Evolutionary conservation across 2,329 filamentous ascomycete genomes (phyloP).

Genomic region (Trichothecium sympodiale): DNA sequence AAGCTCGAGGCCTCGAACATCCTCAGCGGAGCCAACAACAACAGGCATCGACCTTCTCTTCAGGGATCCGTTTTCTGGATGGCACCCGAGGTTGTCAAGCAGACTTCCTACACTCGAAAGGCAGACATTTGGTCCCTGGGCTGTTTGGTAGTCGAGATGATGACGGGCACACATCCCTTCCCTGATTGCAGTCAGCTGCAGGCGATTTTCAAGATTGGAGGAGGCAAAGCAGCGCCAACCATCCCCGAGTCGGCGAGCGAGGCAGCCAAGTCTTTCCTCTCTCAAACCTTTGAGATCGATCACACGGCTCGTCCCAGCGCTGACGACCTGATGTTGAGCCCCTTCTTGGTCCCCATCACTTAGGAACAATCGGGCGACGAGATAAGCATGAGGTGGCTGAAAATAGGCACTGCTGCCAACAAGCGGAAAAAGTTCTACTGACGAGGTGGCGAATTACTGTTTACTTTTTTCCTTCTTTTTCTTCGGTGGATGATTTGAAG

Average conservation of each 20-base stretch:
- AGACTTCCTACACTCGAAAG: constrained; percentile 95
- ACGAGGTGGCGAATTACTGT: too few relatives aligned
- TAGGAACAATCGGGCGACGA: constrained; percentile 13
- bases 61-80: constrained; percentile 99
- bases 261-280: constrained; percentile 74
- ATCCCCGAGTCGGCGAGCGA: constrained; percentile 78
- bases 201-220: constrained; percentile 97
- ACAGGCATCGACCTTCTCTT: constrained; percentile 64
- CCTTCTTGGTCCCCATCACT: constrained; percentile 67
- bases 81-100: constrained; percentile 96
- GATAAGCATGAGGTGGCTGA: too few relatives aligned
- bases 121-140: constrained; percentile 98
- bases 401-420: too few relatives aligned
- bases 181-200: constrained; percentile 95
- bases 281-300: constrained; percentile 89
- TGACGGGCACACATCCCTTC: constrained; percentile 92
- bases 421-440: too few relatives aligned
- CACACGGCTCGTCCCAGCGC: constrained; percentile 86
- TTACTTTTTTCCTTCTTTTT: too few relatives aligned
- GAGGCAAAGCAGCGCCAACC: constrained; percentile 73
- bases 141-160: constrained; percentile 97
- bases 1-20: constrained; percentile 89
- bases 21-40: constrained; percentile 56
- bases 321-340: constrained; percentile 76
- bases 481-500: too few relatives aligned